These are phyloP conservation scores for Ganoderma sp. DNA, from an alignment of 1,284 basidiomycete genomes.

Conservation along the genomic window DNA sequence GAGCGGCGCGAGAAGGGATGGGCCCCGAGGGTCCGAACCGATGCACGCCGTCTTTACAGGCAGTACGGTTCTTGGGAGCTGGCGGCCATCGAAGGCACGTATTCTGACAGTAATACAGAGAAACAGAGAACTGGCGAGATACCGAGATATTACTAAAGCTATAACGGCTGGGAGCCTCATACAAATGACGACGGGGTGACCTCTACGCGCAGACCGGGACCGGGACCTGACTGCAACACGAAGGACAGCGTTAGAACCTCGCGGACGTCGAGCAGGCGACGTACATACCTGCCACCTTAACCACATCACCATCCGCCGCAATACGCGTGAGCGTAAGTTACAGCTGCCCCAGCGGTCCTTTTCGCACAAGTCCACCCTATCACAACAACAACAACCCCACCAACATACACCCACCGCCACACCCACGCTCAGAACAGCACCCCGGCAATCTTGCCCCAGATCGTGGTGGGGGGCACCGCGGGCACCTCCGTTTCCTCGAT, in stretches of 20 bases:
- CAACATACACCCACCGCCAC: not conserved
- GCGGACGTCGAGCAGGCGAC: not conserved
- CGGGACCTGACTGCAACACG: too few relatives aligned
- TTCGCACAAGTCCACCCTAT: not conserved
- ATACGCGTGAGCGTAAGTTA: not conserved
- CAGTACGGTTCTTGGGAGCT: too few relatives aligned
- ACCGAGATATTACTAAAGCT: not conserved
- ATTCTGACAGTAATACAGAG: not conserved
- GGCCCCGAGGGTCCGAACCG: too few relatives aligned
- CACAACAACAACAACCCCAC: not conserved
- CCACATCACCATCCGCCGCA: not conserved
- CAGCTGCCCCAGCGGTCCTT: not conserved
- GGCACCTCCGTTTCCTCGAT: conserved; percentile 59
- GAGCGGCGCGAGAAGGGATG: too few relatives aligned
- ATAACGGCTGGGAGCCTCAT: not conserved
- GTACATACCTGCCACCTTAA: not conserved
- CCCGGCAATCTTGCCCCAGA: conserved; percentile 45
- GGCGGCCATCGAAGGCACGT: too few relatives aligned
- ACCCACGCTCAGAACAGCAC: conserved; percentile 42
- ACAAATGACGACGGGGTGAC: not conserved
- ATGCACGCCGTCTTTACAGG: too few relatives aligned
- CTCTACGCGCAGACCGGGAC: not conserved
- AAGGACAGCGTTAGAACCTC: not conserved
- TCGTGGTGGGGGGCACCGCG: conserved; percentile 44
- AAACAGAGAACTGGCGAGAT: not conserved